These are phyloP conservation scores for Vickermania ingenoplastis DNA, from an alignment of 208 protist genomes.

Conservation along the genomic window DNA sequence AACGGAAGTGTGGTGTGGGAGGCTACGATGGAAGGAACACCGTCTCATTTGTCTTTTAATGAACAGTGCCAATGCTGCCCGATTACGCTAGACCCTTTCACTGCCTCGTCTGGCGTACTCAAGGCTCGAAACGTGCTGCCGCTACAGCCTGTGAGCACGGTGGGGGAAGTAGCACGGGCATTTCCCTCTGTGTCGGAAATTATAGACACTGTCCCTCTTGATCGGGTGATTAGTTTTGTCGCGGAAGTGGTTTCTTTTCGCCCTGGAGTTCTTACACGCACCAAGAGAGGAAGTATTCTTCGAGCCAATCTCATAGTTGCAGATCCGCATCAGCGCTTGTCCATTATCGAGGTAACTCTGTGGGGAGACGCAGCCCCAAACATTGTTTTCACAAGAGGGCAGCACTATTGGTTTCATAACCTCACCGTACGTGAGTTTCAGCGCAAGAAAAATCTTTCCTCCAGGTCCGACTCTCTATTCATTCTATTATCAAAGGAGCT, in stretches of 20 bases:
- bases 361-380: constrained; percentile 46
- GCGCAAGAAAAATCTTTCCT: constrained; percentile 39
- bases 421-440: constrained; percentile 50
- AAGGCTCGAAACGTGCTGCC: constrained; percentile 14
- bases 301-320: constrained; percentile 23
- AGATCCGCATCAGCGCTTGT: constrained; percentile 4
- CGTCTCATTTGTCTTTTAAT: constrained; percentile 1
- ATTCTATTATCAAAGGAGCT: constrained; percentile 13
- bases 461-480: constrained; percentile 7
- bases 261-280: constrained; percentile 20
- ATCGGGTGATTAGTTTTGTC: constrained; percentile 36
- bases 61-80: background rate
- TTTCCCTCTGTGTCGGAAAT: constrained; percentile 22
- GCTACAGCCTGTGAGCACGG: constrained; percentile 12
- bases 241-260: constrained; percentile 26
- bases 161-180: constrained; percentile 20
- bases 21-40: background rate
- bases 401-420: constrained; percentile 48
- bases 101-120: background rate
- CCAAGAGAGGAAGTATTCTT: constrained; percentile 52
- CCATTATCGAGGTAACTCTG: constrained; percentile 46
- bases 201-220: constrained; percentile 16
- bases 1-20: constrained; percentile 1
- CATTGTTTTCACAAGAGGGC: constrained; percentile 16
- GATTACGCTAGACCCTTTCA: background rate